Evolutionary conservation across 352 stramenopile genomes (phyloP), one percentile per base, ranked within the genome.

Genomic region (Phytophthora foliorum): DNA sequence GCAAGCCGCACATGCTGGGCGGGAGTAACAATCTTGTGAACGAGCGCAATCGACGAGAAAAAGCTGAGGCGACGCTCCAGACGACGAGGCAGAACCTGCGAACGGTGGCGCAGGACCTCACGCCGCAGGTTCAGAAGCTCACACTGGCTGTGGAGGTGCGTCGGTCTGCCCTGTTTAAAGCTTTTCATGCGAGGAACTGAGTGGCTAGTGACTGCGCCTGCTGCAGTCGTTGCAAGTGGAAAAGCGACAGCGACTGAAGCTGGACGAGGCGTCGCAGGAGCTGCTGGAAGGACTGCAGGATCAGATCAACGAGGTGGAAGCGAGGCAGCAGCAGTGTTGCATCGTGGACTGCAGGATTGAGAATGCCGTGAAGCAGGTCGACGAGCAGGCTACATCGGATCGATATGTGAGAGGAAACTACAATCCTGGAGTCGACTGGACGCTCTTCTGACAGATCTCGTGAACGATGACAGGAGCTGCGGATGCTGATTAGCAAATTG

Each of bases 1-100:
- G 25, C 22, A 80, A 70, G 39, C 71, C 82, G 6, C 82, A 91
- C 45, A 75, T 88, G 17, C 73, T 92, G 6, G 84, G 84, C 16
- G 84, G 82, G 9, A 93, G 84, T 60, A 90, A 88, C 59, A 93
- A 88, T 57, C 74, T 91, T 25, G 50, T 79, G 46, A 82, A 58
- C 14, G 82, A 93, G 59, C 82, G 82, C 10, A 74, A 82, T n/a
- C 74, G 82, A 13, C 79, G 85, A 13, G 77, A 91, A 38, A 76
- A 79, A 42, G 80, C 80, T 2, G 85, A 91, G 74, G 64, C 48
- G 21, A 66, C 69, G 32, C 62, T 86, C 42, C 72, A 82, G 39
- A 57, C 74, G n/a, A 75, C 73, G 0, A 60, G 72, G 16, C 36
- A 75, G 21, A 81, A 72, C 34, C 53, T 93, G 19, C 69, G 77